Evolutionary conservation across 2,329 filamentous ascomycete species (phyloP).

Genomic region (Pezicula rhizophila): DNA sequence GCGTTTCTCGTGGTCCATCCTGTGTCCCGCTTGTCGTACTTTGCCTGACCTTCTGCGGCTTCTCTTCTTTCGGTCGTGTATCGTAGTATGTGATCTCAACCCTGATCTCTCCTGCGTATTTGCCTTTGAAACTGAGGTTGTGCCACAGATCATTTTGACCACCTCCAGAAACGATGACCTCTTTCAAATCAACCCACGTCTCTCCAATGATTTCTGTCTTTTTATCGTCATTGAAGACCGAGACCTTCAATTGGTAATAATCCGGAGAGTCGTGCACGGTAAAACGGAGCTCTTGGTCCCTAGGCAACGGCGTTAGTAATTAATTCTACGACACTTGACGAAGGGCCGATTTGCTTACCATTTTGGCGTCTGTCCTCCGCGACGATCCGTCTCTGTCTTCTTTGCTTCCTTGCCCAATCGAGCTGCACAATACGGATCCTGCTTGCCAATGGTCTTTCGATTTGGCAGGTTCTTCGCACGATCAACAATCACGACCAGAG

Average conservation of each 20-base stretch:
- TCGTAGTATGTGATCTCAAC: slow-evolving; percentile 98
- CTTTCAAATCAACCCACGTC: slow-evolving; percentile 77
- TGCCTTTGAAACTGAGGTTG: slow-evolving; percentile 76
- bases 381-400: slow-evolving; percentile 89
- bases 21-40: slow-evolving; percentile 30
- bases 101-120: slow-evolving; percentile 91
- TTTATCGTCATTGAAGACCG: slow-evolving; percentile 97
- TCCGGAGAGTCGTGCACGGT: slow-evolving; percentile 93
- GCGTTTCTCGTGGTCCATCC: slow-evolving; percentile 24
- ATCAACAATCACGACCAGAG: slow-evolving; percentile 85
- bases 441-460: slow-evolving; percentile 94
- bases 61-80: slow-evolving; percentile 73
- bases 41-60: slow-evolving; percentile 46
- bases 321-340: neutral
- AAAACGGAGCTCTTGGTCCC: slow-evolving; percentile 97
- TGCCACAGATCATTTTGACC: slow-evolving; percentile 96
- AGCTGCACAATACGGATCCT: slow-evolving; percentile 94
- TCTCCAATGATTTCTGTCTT: slow-evolving; percentile 96
- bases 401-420: slow-evolving; percentile 93
- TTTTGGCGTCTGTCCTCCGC: slow-evolving; percentile 90
- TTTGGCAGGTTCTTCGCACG: slow-evolving; percentile 96
- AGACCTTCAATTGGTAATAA: slow-evolving; percentile 92
- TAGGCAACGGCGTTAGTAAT: slow-evolving; percentile 34
- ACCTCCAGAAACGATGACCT: slow-evolving; percentile 76
- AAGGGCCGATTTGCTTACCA: slow-evolving; percentile 56